Evolutionary conservation across 768 basidiomycete species (phyloP), one percentile per base, ranked within the genome.

Genomic region (Kwoniella sp.): DNA sequence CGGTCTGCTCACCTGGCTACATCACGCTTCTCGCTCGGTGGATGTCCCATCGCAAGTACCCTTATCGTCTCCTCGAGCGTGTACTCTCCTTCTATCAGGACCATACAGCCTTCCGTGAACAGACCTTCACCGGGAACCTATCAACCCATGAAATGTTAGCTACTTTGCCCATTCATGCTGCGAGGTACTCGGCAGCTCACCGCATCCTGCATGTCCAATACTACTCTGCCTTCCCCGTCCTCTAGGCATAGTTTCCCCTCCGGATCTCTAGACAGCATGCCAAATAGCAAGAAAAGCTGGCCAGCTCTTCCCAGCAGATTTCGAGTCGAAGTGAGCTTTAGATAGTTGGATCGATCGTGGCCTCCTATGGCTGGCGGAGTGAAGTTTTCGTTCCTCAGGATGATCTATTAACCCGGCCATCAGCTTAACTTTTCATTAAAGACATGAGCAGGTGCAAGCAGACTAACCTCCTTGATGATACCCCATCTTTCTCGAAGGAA

Each of bases 381-480:
- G 80, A 99, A 99, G 79, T 98, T 93, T 77, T 99, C 96, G 74
- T 97, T 98, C 44, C 96, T 84, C 40, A 97, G 82, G 27, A 98
- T 87, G 72, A 91, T 89, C 79, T 80, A 33, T 13, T 13, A 33
- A 33, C 7, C 13, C 13, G 1, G 36, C 19, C 15, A 27, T 60
- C 52, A 52, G 49, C 40, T 44, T 19, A 4, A 55, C 19, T 37
- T n/a, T n/a, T n/a, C n/a, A n/a, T n/a, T n/a, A n/a, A n/a, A n/a
- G n/a, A n/a, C n/a, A n/a, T n/a, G n/a, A n/a, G n/a, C n/a, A n/a
- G n/a, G n/a, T n/a, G n/a, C 19, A 47, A 47, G 15, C 25, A 40
- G n/a, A 36, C 70, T 50, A 25, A 81, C 80, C 81, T 98, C 95
- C 77, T 88, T 90, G 71, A 98, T 92, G 55, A 98, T 87, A 76